A percentile compares a stretch with the other conserved stretches of the same genome.
Evolutionary conservation across 208 protist species (phyloP).

Genomic region (Angomonas deanei): DNA sequence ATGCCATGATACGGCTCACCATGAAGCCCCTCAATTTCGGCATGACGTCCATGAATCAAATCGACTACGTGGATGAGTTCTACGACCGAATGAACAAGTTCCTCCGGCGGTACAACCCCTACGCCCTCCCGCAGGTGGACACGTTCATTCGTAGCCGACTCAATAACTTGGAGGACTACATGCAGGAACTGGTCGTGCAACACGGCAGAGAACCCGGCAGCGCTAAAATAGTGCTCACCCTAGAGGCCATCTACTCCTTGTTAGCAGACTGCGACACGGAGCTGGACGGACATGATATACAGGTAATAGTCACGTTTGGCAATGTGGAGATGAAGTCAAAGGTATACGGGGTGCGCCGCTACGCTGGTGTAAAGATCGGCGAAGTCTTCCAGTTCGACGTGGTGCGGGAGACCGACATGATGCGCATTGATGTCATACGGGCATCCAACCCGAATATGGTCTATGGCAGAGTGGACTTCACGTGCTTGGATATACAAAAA

Average conservation of each 20-base stretch:
- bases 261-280: constrained; percentile 30
- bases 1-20: constrained; percentile 53
- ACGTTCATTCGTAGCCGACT: constrained; percentile 34
- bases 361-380: constrained; percentile 39
- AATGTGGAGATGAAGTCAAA: constrained; percentile 32
- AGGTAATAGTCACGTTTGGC: constrained; percentile 67
- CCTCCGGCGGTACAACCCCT: constrained; percentile 69
- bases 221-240: constrained; percentile 38
- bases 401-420: constrained; percentile 74
- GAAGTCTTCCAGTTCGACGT: constrained; percentile 75
- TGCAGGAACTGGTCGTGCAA: constrained; percentile 61
- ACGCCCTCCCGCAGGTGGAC: constrained; percentile 57
- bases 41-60: constrained; percentile 22
- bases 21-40: constrained; percentile 59
- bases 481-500: constrained; percentile 67
- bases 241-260: constrained; percentile 43
- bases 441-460: constrained; percentile 28
- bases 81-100: constrained; percentile 70
- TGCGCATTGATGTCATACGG: constrained; percentile 65
- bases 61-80: constrained; percentile 43
- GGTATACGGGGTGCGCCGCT: constrained; percentile 32
- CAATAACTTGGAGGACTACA: constrained; percentile 44
- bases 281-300: constrained; percentile 38
- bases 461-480: constrained; percentile 79
- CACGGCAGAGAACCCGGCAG: constrained; percentile 76